phyloP scores from a whole-genome alignment of 192 early-diverging fungal genomes.

The Rhizoclosmatium globosum region DNA sequence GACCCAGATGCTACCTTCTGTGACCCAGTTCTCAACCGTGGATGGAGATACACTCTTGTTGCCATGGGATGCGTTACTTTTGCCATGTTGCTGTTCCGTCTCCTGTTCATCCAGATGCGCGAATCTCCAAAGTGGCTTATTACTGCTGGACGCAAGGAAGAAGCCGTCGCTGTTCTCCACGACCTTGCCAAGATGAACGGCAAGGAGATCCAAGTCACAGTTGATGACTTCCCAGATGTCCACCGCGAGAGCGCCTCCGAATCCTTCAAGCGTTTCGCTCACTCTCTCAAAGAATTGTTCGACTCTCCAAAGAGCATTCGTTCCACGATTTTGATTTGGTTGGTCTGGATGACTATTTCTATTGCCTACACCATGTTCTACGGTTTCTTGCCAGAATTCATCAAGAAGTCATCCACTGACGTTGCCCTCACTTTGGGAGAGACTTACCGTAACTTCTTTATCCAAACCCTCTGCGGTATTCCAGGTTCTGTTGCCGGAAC shows the following conservation, averaged over 20 bases:
- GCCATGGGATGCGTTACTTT: slow-evolving; percentile 68
- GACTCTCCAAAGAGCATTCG: background rate
- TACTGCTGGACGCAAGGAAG: slow-evolving; percentile 34
- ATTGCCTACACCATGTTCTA: slow-evolving; percentile 89
- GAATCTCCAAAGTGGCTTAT: slow-evolving; percentile 86
- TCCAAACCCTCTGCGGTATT: slow-evolving; percentile 79
- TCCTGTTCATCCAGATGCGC: slow-evolving; percentile 63
- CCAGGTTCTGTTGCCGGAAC: slow-evolving; percentile 79
- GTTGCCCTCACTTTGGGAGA: slow-evolving; percentile 48
- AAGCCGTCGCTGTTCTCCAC: slow-evolving; percentile 34
- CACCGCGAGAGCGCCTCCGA: background rate
- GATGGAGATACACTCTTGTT: slow-evolving; percentile 73
- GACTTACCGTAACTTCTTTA: slow-evolving; percentile 77
- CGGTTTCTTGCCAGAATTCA: slow-evolving; percentile 82
- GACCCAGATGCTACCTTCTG: slow-evolving; percentile 57
- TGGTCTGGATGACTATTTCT: slow-evolving; percentile 79
- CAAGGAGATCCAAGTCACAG: background rate
- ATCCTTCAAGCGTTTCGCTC: background rate
- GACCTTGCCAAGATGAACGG: slow-evolving; percentile 31
- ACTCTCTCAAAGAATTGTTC: background rate
- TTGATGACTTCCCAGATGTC: slow-evolving; percentile 11
- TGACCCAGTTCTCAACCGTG: slow-evolving; percentile 37
- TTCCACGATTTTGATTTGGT: slow-evolving; percentile 78
- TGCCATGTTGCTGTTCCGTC: slow-evolving; percentile 74
- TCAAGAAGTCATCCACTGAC: slow-evolving; percentile 27